Percentiles rank a stretch among this genome's conserved stretches.
Evolutionary conservation across 2,329 filamentous ascomycete species (phyloP).

Genomic region (Madurella fahalii): DNA sequence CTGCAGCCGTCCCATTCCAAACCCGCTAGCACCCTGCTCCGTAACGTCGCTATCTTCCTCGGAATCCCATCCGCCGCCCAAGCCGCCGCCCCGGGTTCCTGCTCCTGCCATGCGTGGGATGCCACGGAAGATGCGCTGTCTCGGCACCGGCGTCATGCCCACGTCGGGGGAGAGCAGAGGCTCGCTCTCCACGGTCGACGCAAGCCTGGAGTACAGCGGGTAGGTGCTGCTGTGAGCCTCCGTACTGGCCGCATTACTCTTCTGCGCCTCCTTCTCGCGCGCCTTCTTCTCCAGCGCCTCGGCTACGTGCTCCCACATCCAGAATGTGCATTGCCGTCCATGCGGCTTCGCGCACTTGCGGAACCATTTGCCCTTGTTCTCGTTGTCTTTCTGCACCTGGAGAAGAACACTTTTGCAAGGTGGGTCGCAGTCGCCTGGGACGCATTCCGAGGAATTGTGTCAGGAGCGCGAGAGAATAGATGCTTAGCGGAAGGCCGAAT

Average conservation of each 20-base stretch:
- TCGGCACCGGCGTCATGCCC: conserved; percentile 9
- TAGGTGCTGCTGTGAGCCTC: background rate
- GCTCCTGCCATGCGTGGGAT: background rate
- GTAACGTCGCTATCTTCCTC: conserved; percentile 5
- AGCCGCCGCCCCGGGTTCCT: background rate
- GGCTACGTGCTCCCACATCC: conserved; percentile 42
- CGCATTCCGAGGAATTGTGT: too few relatives aligned
- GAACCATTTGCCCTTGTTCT: conserved; percentile 41
- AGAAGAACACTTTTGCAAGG: conserved; percentile 34
- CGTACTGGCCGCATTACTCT: background rate
- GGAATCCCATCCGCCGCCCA: background rate
- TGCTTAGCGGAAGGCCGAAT: background rate
- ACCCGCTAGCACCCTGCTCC: background rate
- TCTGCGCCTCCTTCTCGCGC: background rate
- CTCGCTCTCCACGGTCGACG: background rate
- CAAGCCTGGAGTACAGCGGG: conserved; percentile 15
- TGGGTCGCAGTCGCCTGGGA: conserved; percentile 11
- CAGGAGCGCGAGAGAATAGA: too few relatives aligned
- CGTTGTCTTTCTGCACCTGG: conserved; percentile 36
- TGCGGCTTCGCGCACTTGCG: conserved; percentile 37
- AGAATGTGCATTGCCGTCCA: conserved; percentile 38
- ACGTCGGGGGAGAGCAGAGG: conserved; percentile 22
- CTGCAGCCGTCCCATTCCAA: background rate
- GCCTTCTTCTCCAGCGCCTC: conserved; percentile 28
- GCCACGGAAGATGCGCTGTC: conserved; percentile 6